Base-by-base conservation (phyloP, 768 basidiomycete species). In the Tricholoma sp. region DNA sequence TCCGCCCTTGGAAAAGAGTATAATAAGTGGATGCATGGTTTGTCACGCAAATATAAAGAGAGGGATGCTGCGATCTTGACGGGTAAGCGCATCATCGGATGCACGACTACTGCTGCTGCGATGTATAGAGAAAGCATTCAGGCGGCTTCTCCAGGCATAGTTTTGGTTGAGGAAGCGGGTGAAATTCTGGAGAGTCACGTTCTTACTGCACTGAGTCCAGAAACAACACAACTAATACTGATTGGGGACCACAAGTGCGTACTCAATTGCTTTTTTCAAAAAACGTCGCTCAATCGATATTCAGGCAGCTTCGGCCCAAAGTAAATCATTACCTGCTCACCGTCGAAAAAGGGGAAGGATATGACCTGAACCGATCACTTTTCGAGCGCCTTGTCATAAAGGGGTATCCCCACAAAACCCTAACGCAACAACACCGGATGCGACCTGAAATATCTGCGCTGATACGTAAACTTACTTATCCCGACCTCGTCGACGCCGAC, bases 281-380 rank as follows among this genome's bases (percentile, higher is more conserved):
- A 50, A 10, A 12, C 18, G 9, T 6, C 1, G 11, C 11, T 24
- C 24, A 29, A 12, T 28, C 36, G 52, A 45, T 51, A 2, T 48
- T 39, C 45, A 88, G 86, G 67, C 87, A 89, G 67, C 73, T 89
- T 9, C 83, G 88, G 1, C 87, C 87, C 0, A 89, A 88, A 67
- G 83, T 88, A 56, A 86, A 83, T 57, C 78, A 82, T 55, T 89
- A 88, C 55, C 48, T 63, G 0, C 68, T 89, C 20, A 88, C 85
- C 0, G 79, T 66, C 1, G 87, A 89, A 65, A 87, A 85, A 57
- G 82, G 76, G 1, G 79, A 84, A 2, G 86, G 85, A 3, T 88
- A 74, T 60, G 83, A 88, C 57, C 73, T 89, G 20, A 89, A 89
- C 55, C 70, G 74, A 50, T 86, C 85, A 0, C 70, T 89, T 0